phyloP scores from a whole-genome alignment of 1,284 basidiomycete genomes.

The Earliella scabrosa region DNA sequence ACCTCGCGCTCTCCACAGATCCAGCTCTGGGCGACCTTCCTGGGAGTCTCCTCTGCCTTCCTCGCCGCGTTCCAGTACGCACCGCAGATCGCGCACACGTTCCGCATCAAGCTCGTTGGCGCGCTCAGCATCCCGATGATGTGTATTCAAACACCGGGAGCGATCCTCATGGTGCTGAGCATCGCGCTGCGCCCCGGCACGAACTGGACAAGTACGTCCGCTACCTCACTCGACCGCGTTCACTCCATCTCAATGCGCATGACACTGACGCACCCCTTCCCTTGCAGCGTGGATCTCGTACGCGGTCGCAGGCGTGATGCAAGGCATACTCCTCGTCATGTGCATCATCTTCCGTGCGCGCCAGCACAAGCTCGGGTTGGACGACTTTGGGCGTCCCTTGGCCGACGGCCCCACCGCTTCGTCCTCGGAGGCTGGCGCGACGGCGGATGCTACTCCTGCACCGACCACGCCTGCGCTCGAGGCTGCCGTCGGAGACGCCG shows the following conservation, averaged over 20 bases:
- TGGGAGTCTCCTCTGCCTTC: constrained; percentile 82
- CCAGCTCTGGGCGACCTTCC: constrained; percentile 80
- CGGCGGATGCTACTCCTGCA: constrained; percentile 10
- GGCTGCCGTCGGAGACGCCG: constrained; percentile 25
- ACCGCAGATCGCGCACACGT: constrained; percentile 88
- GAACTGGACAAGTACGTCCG: constrained; percentile 79
- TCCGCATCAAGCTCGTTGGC: constrained; percentile 80
- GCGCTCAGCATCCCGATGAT: constrained; percentile 94
- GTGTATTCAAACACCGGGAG: constrained; percentile 93
- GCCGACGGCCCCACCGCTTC: constrained; percentile 12
- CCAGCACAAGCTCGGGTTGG: constrained; percentile 79
- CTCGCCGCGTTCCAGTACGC: constrained; percentile 87
- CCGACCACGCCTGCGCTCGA: constrained; percentile 24
- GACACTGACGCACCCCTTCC: too few species aligned
- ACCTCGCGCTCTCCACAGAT: constrained; percentile 46
- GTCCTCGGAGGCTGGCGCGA: constrained; percentile 1
- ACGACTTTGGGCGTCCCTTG: constrained; percentile 90
- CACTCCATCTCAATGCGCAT: too few species aligned
- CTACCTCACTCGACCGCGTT: too few species aligned
- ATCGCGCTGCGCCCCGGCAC: constrained; percentile 79
- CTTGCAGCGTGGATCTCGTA: constrained; percentile 83
- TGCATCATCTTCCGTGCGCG: constrained; percentile 82
- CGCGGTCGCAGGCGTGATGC: constrained; percentile 86
- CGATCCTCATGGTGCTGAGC: constrained; percentile 86
- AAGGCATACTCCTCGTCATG: constrained; percentile 80